Evolutionary conservation across 345 rosid species (phyloP).

Genomic region (Lumnitzera littorea): DNA sequence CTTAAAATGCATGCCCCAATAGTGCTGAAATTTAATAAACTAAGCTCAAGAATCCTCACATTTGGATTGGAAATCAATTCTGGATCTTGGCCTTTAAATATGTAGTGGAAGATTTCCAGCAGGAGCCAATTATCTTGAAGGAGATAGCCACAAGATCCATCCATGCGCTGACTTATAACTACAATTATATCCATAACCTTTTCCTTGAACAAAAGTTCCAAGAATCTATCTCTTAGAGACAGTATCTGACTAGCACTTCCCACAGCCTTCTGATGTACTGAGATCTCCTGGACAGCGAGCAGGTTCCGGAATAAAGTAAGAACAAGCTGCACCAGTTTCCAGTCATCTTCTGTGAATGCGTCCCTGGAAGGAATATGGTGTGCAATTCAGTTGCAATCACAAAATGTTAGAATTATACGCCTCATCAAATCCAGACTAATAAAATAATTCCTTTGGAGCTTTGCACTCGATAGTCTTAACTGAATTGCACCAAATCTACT

Average conservation of each 20-base stretch:
- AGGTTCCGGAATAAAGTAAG: constrained; percentile 77
- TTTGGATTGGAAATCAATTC: constrained; percentile 53
- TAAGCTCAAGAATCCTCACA: constrained; percentile 38
- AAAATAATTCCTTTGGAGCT: too few species aligned
- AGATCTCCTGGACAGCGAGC: constrained; percentile 77
- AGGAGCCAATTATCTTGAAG: constrained; percentile 80
- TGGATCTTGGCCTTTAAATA: constrained; percentile 71
- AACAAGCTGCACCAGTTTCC: constrained; percentile 92
- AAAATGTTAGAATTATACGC: too few species aligned
- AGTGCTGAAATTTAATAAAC: constrained; percentile 5
- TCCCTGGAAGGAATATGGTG: constrained; percentile 41
- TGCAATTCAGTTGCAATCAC: not conserved
- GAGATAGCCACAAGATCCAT: constrained; percentile 42
- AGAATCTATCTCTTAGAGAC: constrained; percentile 71
- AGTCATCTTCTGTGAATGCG: constrained; percentile 77
- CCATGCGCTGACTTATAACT: constrained; percentile 59
- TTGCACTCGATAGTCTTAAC: too few species aligned
- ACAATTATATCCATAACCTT: constrained; percentile 73
- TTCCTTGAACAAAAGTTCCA: constrained; percentile 69
- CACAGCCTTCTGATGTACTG: constrained; percentile 59
- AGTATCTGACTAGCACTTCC: constrained; percentile 53
- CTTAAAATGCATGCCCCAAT: not conserved
- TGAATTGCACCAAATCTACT: too few species aligned
- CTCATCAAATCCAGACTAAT: too few species aligned
- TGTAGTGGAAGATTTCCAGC: constrained; percentile 66